Evolutionary conservation across 805 yeast genomes (phyloP).

Genomic region (Metschnikowia reukaufii): DNA sequence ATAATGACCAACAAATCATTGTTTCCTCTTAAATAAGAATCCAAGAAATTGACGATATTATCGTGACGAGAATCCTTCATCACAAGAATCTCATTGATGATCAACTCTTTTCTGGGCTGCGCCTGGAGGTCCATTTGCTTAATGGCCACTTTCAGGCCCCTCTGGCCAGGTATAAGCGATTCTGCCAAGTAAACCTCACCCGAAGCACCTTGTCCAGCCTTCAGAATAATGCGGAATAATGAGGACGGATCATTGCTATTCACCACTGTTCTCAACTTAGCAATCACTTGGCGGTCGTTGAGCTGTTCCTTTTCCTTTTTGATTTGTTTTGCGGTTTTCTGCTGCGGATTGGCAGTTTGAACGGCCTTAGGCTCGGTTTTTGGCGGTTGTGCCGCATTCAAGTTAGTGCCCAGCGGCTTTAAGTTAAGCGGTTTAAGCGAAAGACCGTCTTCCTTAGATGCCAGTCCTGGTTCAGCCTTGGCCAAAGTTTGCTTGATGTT

Average conservation of each 20-base stretch:
- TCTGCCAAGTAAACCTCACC: constrained; percentile 93
- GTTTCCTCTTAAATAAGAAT: constrained; percentile 77
- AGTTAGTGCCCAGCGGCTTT: constrained; percentile 14
- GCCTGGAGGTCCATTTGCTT: constrained; percentile 91
- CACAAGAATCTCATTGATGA: constrained; percentile 91
- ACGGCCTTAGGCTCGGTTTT: constrained; percentile 6
- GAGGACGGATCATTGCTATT: constrained; percentile 84
- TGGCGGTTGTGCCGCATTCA: constrained; percentile 15
- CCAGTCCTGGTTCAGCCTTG: background rate
- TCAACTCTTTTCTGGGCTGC: constrained; percentile 93
- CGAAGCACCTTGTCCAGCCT: constrained; percentile 97
- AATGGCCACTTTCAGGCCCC: constrained; percentile 73
- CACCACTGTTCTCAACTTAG: constrained; percentile 79
- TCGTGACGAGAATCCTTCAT: constrained; percentile 96
- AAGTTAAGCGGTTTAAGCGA: constrained; percentile 16
- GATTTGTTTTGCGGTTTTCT: constrained; percentile 39
- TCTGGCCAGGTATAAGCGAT: constrained; percentile 51
- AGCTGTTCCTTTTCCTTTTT: constrained; percentile 47
- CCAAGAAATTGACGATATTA: constrained; percentile 92
- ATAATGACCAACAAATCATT: constrained; percentile 96
- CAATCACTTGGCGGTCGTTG: constrained; percentile 86
- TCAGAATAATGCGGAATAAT: constrained; percentile 69
- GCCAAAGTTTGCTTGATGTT: constrained; percentile 27
- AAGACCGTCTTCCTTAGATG: constrained; percentile 2
- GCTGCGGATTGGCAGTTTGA: constrained; percentile 2